Percentiles rank a stretch among this genome's conserved stretches.
These are phyloP conservation scores for Suillus subalutaceus DNA, from an alignment of 768 basidiomycete species.

Conservation along the genomic window DNA sequence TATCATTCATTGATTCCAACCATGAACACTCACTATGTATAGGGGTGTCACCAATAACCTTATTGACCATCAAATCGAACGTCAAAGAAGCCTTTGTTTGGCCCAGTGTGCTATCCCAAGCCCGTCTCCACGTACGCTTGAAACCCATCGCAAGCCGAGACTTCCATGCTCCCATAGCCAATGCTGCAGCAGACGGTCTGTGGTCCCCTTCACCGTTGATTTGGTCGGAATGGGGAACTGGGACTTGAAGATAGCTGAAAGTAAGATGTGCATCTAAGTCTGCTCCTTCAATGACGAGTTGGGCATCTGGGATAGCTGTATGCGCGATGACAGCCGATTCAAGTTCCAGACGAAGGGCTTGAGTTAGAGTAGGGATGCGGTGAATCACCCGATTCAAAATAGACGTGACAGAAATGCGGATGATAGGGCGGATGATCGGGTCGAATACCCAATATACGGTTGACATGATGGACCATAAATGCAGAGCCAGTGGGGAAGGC, in stretches of 20 bases:
- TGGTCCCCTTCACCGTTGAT: conserved; percentile 17
- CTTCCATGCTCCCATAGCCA: conserved; percentile 63
- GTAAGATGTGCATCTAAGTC: conserved; percentile 56
- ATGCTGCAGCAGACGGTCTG: conserved; percentile 38
- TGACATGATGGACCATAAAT: conserved; percentile 35
- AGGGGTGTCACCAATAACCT: conserved; percentile 47
- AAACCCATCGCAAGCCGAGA: conserved; percentile 61
- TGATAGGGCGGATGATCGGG: conserved; percentile 61
- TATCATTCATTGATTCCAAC: neutral
- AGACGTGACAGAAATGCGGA: conserved; percentile 57
- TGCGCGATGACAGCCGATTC: conserved; percentile 56
- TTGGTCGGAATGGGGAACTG: conserved; percentile 16
- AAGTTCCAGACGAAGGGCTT: conserved; percentile 69
- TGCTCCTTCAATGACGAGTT: conserved; percentile 52
- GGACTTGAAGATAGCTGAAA: conserved; percentile 53
- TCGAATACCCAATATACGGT: conserved; percentile 50
- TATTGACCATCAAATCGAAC: conserved; percentile 50
- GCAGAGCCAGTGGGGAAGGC: conserved; percentile 38
- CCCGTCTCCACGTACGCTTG: conserved; percentile 65
- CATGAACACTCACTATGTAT: neutral
- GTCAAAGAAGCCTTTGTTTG: conserved; percentile 59
- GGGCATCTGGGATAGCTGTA: conserved; percentile 51
- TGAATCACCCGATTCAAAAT: conserved; percentile 61
- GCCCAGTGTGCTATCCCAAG: conserved; percentile 73
- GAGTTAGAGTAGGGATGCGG: conserved; percentile 68